These are phyloP conservation scores for Prunus persica DNA, from an alignment of 306 rosid genomes.

Conservation along the genomic window Prunus_persica_NCBIv2 NC_034015.1:165501-166000, in stretches of 20 bases:
- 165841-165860: too few species aligned
- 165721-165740: background rate
- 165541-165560: too few species aligned
- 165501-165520: too few species aligned
- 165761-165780: too few species aligned
- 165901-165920: conserved; percentile 7
- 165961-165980: conserved; percentile 44
- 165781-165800: too few species aligned
- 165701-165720: conserved; percentile 15
- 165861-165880: too few species aligned
- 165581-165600: too few species aligned
- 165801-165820: too few species aligned
- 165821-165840: too few species aligned
- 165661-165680: conserved; percentile 28
- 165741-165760: too few species aligned
- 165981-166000: conserved; percentile 43
- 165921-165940: conserved; percentile 29
- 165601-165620: conserved; percentile 19
- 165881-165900: background rate
- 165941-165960: conserved; percentile 35
- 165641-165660: conserved; percentile 21
- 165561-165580: too few species aligned
- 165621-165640: conserved; percentile 9
- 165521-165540: too few species aligned
- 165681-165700: conserved; percentile 34